Evolutionary conservation across 176 grass and related monocot genomes (phyloP).

Genomic region (Aegilops bicornis): DNA sequence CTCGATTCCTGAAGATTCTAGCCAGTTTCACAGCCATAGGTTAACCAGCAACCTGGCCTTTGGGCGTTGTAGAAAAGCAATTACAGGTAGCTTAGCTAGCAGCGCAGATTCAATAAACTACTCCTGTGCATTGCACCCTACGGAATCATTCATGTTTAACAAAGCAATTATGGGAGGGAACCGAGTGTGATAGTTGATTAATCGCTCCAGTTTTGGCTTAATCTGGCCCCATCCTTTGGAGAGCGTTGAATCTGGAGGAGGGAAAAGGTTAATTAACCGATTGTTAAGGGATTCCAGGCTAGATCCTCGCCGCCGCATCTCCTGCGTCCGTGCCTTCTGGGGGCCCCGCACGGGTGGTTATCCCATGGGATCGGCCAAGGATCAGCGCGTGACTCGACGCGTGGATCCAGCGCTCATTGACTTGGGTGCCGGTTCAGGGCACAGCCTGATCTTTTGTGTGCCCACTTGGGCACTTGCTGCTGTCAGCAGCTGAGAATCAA

Average conservation of each 20-base stretch:
- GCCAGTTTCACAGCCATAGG: neutral
- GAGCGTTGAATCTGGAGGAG: neutral
- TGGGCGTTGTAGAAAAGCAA: neutral
- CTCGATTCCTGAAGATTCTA: neutral
- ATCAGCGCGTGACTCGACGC: constrained; percentile 28
- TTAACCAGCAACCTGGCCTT: neutral
- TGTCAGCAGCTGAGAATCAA: neutral
- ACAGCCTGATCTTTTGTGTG: neutral
- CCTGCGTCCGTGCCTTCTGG: neutral
- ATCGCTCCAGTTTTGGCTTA: neutral
- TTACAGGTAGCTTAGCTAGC: neutral
- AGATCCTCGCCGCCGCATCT: constrained; percentile 66
- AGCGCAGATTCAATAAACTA: too few relatives aligned
- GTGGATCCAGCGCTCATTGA: neutral
- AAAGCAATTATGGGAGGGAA: neutral
- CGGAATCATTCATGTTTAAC: neutral
- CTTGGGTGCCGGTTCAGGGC: neutral
- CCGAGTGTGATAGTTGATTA: neutral
- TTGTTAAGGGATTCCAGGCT: neutral
- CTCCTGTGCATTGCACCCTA: neutral
- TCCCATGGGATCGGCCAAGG: constrained; percentile 50
- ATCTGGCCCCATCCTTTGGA: neutral
- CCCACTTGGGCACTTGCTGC: neutral
- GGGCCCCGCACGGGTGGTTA: neutral
- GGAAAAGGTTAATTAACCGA: neutral